phyloP scores from a whole-genome alignment of 2,329 filamentous ascomycete genomes.

The Cucurbitaria berberidis region DNA sequence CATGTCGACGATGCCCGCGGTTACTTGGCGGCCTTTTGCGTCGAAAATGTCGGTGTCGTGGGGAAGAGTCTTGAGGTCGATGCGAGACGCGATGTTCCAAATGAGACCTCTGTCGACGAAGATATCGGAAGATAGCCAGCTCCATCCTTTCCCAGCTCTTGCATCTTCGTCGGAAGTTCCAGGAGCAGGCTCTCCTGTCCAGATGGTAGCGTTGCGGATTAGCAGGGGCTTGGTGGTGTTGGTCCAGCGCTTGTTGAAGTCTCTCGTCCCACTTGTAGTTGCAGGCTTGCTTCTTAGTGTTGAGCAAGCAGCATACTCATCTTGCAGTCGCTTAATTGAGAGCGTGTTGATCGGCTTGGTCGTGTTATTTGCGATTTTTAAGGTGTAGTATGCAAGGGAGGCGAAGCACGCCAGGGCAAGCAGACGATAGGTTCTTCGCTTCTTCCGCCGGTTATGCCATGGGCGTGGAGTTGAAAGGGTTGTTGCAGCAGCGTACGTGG shows the following conservation, averaged over 20 bases:
- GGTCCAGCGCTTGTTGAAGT: constrained; percentile 66
- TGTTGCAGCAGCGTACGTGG: constrained; percentile 32
- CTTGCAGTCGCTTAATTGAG: constrained; percentile 60
- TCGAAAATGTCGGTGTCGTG: constrained; percentile 61
- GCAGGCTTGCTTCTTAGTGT: constrained; percentile 61
- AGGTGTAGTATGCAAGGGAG: constrained; percentile 26
- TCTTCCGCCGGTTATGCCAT: constrained; percentile 22
- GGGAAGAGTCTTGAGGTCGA: constrained; percentile 54
- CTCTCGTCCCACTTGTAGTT: constrained; percentile 63
- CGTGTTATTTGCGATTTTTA: constrained; percentile 25
- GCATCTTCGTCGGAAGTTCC: constrained; percentile 63
- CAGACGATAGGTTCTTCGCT: constrained; percentile 23
- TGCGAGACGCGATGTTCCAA: constrained; percentile 57
- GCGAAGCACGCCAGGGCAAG: constrained; percentile 24
- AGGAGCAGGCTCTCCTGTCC: constrained; percentile 66
- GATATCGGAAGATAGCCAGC: constrained; percentile 67
- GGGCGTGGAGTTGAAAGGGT: constrained; percentile 7
- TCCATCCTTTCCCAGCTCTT: constrained; percentile 63
- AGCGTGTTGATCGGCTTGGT: constrained; percentile 40
- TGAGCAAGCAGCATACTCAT: constrained; percentile 63
- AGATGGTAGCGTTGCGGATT: constrained; percentile 70
- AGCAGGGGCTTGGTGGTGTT: constrained; percentile 65
- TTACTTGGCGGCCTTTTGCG: constrained; percentile 66
- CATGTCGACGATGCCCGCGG: constrained; percentile 73
- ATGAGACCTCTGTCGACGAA: constrained; percentile 68